Conservation (phyloP, 305 asterid species). For the Rubia tinctorum region DNA sequence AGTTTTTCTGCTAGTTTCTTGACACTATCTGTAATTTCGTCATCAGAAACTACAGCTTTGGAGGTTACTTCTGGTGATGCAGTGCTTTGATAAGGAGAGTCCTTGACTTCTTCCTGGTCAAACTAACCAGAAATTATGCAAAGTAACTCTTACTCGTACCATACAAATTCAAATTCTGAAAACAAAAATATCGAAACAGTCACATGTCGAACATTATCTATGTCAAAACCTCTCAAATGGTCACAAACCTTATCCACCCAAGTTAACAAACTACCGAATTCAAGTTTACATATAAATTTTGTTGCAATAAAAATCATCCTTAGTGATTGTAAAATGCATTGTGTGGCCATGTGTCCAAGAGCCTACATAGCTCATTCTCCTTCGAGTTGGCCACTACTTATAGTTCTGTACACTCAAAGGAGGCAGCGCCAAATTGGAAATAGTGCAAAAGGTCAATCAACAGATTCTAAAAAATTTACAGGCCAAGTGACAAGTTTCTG, state of each 20-base stretch:
- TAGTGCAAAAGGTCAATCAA: not conserved
- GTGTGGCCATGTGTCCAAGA: not conserved
- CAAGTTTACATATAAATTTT: not conserved
- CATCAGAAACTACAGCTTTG: conserved; percentile 31
- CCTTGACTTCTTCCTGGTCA: conserved; percentile 53
- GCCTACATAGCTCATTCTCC: not conserved
- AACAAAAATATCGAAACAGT: not conserved
- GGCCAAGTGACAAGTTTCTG: not conserved
- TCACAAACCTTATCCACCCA: not conserved
- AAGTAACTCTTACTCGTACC: not conserved
- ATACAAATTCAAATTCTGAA: not conserved
- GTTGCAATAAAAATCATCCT: not conserved
- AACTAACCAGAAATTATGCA: conserved; percentile 2
- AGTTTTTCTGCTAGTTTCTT: conserved; percentile 55
- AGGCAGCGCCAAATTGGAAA: not conserved
- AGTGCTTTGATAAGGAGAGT: conserved; percentile 32
- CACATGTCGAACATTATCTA: not conserved
- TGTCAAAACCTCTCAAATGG: not conserved
- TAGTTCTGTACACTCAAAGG: not conserved
- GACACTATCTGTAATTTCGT: conserved; percentile 44
- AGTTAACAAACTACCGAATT: not conserved
- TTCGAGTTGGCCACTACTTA: not conserved
- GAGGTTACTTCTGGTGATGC: conserved; percentile 61
- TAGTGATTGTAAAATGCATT: not conserved
- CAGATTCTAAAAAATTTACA: not conserved